phyloP scores from a whole-genome alignment of 1,139 yeast species.

The Blastobotrys indianensis region DNA sequence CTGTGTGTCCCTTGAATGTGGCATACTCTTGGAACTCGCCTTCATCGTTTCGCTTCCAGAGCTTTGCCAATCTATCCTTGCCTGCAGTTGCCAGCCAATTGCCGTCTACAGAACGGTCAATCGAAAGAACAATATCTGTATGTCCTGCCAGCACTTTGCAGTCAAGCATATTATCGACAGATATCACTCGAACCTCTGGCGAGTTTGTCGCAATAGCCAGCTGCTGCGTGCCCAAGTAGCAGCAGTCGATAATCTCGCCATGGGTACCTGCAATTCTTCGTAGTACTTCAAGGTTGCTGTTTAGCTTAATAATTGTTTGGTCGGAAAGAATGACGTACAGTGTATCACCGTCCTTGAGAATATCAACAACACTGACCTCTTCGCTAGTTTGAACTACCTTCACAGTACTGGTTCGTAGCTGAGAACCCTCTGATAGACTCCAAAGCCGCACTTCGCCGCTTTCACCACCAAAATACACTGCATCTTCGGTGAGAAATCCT shows the following conservation, averaged over 20 bases:
- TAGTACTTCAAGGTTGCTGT: conserved; percentile 39
- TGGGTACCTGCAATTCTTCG: conserved; percentile 84
- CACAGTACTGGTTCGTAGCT: conserved; percentile 9
- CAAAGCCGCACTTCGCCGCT: conserved; percentile 61
- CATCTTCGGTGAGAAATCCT: conserved; percentile 45
- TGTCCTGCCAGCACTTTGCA: conserved; percentile 72
- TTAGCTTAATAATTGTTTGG: conserved; percentile 63
- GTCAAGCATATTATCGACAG: conserved; percentile 45
- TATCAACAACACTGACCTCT: conserved; percentile 38
- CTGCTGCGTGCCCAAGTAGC: conserved; percentile 54
- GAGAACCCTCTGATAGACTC: conserved; percentile 32
- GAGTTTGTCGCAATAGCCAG: conserved; percentile 91
- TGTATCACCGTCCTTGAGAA: conserved; percentile 18
- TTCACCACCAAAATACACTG: conserved; percentile 75
- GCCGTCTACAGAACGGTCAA: conserved; percentile 77
- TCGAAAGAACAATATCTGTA: conserved; percentile 71
- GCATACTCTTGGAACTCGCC: conserved; percentile 12
- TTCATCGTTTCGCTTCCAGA: conserved; percentile 58
- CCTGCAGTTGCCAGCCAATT: conserved; percentile 87
- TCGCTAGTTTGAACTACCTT: conserved; percentile 8
- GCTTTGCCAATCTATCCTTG: conserved; percentile 78
- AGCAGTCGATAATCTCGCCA: conserved; percentile 84
- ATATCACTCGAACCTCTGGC: conserved; percentile 73
- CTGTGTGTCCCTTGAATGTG: conserved; percentile 72
- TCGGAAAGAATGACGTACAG: conserved; percentile 61